phyloP scores from a whole-genome alignment of 169 alveolate genomes.

The Eimeria maxima region DNA sequence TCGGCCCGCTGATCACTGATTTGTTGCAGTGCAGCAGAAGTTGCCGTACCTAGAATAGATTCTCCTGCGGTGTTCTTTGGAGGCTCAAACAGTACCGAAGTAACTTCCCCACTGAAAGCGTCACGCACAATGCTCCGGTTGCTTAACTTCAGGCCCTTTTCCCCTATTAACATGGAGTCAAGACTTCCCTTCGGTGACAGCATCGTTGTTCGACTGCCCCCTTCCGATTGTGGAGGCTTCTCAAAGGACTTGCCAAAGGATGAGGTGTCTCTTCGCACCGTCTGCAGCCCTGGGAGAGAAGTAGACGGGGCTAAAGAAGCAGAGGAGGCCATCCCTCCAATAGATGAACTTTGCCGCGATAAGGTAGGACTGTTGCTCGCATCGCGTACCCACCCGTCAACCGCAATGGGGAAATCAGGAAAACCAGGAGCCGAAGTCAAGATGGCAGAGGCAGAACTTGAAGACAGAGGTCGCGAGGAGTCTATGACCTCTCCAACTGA shows the following conservation, averaged over 20 bases:
- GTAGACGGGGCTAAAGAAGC: not conserved
- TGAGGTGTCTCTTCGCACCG: not conserved
- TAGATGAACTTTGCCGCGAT: not conserved
- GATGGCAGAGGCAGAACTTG: not conserved
- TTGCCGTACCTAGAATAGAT: slow-evolving; percentile 7
- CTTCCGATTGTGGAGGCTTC: not conserved
- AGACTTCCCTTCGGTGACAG: not conserved
- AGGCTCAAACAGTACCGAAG: slow-evolving; percentile 26
- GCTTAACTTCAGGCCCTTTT: slow-evolving; percentile 38
- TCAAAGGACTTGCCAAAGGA: not conserved
- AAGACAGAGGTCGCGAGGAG: not conserved
- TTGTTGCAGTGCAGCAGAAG: not conserved
- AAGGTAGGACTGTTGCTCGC: not conserved
- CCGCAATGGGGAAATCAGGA: slow-evolving; percentile 13
- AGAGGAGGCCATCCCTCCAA: not conserved
- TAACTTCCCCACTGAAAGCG: slow-evolving; percentile 34
- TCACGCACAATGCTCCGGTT: slow-evolving; percentile 49
- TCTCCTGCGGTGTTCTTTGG: slow-evolving; percentile 6
- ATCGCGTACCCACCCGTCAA: not conserved
- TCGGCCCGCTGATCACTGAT: slow-evolving; percentile 23
- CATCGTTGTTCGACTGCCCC: not conserved
- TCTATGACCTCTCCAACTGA: not conserved
- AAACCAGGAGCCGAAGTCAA: not conserved
- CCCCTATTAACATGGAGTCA: not conserved
- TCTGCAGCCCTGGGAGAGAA: not conserved